Conservation (phyloP, 805 yeast genomes). For the Schwanniomyces pseudopolymorphus region DNA sequence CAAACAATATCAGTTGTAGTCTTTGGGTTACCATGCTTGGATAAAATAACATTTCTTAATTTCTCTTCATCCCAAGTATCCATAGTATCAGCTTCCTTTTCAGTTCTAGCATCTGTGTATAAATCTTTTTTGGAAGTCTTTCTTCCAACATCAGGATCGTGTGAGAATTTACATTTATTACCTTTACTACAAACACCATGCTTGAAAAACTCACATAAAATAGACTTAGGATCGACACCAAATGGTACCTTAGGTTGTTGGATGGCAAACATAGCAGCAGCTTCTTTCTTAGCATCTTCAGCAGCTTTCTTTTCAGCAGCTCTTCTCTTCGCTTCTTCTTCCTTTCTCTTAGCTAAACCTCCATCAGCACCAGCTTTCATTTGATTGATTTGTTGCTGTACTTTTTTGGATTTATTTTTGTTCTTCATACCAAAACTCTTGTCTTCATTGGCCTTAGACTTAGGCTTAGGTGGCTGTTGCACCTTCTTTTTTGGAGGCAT, state of each 20-base stretch:
- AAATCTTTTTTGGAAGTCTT: constrained; percentile 88
- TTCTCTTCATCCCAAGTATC: constrained; percentile 97
- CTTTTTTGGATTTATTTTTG: constrained; percentile 91
- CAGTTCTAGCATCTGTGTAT: constrained; percentile 82
- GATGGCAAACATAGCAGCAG: constrained; percentile 72
- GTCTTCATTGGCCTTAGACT: constrained; percentile 67
- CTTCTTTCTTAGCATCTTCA: constrained; percentile 86
- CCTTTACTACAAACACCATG: constrained; percentile 84
- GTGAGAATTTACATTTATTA: constrained; percentile 87
- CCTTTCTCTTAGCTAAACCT: constrained; percentile 61
- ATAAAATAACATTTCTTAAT: constrained; percentile 76
- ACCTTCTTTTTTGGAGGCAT: constrained; percentile 67
- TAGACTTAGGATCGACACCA: constrained; percentile 96
- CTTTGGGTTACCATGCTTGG: constrained; percentile 92
- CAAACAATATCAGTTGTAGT: constrained; percentile 95
- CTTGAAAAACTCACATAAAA: constrained; percentile 86
- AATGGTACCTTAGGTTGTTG: constrained; percentile 86
- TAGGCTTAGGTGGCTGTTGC: constrained; percentile 55
- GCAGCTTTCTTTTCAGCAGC: constrained; percentile 86
- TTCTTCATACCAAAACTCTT: constrained; percentile 95
- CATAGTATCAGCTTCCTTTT: constrained; percentile 83
- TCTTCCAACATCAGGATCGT: constrained; percentile 81
- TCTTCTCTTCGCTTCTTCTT: constrained; percentile 67
- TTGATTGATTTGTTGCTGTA: constrained; percentile 60
- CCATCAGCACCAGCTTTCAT: constrained; percentile 45